Evolutionary conservation across 2,329 filamentous ascomycete genomes (phyloP).

Genomic region (Nemania sp.): DNA sequence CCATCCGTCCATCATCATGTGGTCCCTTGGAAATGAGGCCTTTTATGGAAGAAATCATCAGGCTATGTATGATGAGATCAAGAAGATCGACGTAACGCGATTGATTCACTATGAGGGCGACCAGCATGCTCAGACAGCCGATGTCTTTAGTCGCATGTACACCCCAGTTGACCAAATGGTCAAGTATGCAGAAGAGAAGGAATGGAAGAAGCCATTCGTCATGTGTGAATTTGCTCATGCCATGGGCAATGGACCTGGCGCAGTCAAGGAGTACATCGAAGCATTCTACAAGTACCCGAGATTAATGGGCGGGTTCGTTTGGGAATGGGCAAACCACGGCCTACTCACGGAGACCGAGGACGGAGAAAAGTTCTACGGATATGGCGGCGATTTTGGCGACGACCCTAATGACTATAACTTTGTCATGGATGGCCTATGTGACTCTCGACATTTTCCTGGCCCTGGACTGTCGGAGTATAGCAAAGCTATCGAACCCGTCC

Average conservation of each 20-base stretch:
- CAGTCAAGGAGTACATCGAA: slow-evolving; percentile 68
- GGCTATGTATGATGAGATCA: slow-evolving; percentile 69
- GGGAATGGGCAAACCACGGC: slow-evolving; percentile 67
- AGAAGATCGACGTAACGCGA: slow-evolving; percentile 58
- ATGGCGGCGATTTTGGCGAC: slow-evolving; percentile 66
- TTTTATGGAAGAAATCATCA: slow-evolving; percentile 71
- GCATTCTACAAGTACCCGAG: slow-evolving; percentile 63
- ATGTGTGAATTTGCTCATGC: slow-evolving; percentile 62
- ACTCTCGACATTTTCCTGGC: slow-evolving; percentile 54
- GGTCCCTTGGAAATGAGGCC: slow-evolving; percentile 73
- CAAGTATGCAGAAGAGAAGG: slow-evolving; percentile 45
- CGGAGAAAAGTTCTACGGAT: slow-evolving; percentile 56
- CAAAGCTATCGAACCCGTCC: slow-evolving; percentile 63
- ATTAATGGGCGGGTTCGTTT: slow-evolving; percentile 68
- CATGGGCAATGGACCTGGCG: slow-evolving; percentile 75
- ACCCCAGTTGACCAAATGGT: slow-evolving; percentile 53
- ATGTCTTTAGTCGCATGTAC: slow-evolving; percentile 72
- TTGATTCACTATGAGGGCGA: slow-evolving; percentile 71
- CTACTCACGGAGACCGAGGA: slow-evolving; percentile 50
- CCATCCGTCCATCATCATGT: slow-evolving; percentile 69
- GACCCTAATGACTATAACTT: slow-evolving; percentile 64
- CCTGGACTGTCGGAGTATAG: slow-evolving; percentile 60
- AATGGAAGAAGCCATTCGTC: slow-evolving; percentile 61
- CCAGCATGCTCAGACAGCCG: slow-evolving; percentile 58
- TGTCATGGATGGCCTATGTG: slow-evolving; percentile 59